Conservation (phyloP, 495 filamentous ascomycete species). For the Bacidia gigantensis region DNA sequence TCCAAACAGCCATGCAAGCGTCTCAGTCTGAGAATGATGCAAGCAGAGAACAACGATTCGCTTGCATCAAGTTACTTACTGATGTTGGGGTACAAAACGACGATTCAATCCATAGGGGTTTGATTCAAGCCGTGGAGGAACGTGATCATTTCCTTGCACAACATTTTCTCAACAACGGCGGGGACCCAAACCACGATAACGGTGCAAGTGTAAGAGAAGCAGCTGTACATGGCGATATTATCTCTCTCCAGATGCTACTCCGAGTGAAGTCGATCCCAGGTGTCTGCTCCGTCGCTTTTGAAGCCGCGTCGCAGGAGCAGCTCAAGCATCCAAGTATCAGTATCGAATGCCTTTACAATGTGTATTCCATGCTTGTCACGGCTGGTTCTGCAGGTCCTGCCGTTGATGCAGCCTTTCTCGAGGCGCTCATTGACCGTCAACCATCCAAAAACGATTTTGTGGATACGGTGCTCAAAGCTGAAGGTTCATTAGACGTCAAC, state of each 20-base stretch:
- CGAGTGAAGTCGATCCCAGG: not conserved
- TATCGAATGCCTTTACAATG: not conserved
- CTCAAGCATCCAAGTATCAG: not conserved
- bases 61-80: constrained; percentile 6
- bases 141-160: constrained; percentile 6
- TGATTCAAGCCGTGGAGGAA: constrained; percentile 10
- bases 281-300: constrained; percentile 9
- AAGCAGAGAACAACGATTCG: not conserved
- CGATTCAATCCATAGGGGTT: not conserved
- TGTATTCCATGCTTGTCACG: constrained; percentile 6
- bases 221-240: constrained; percentile 3
- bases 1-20: constrained; percentile 8
- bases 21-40: not conserved
- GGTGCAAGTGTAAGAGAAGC: constrained; percentile 2
- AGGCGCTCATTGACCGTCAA: constrained; percentile 4
- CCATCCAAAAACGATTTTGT: constrained; percentile 1
- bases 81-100: not conserved
- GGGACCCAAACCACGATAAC: constrained; percentile 3
- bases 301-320: not conserved
- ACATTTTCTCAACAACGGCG: constrained; percentile 4
- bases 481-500: constrained; percentile 5
- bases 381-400: constrained; percentile 8
- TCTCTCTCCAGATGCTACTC: constrained; percentile 1
- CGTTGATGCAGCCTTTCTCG: constrained; percentile 6
- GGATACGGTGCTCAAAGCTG: constrained; percentile 1